Base-by-base conservation (phyloP, 495 filamentous ascomycete species). In the Tuber aestivum region DNA sequence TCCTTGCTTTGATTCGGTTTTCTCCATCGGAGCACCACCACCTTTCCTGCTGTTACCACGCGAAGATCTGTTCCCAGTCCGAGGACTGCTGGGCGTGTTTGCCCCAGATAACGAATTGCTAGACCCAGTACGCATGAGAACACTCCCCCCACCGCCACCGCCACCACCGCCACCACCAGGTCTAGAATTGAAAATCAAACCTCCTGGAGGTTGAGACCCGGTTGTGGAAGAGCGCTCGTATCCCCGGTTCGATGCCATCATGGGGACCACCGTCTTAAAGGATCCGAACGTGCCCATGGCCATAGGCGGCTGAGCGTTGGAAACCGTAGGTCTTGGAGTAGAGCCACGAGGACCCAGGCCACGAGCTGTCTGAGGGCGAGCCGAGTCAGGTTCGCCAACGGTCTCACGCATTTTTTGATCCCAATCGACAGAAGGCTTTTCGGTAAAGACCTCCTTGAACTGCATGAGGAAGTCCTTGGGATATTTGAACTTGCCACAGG, bases 381-480 rank as follows among this genome's bases (percentile, higher is more conserved):
- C 87, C 16, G 87, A 87, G 27, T 89, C 87, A 75, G 87, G 84
- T 72, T 93, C 92, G 42, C 86, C 85, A 76, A 99, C 89, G 40
- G 91, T 92, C 82, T 97, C 91, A 44, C 88, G 93, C 78, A 99
- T 88, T 77, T 93, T 93, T 70, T 88, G 85, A 73, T 94, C 91
- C 90, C 97, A 99, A 79, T 97, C 94, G 21, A 93, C 78, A 3
- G 93, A 94, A 16, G 95, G 95, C 84, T 97, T 97, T 85, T 99
- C 95, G 73, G 91, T 95, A 85, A 97, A 99, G 3, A 94, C 92
- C 72, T 86, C 86, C 86, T 97, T 91, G 88, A 99, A 99, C 82
- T 99, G 96, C n/a, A 98, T 87, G 84, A 99, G 86, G 88, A 99
- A 99, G 70, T 93, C 90, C 75, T 92, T 92, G 83, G 97, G 93